Percentiles rank a stretch among this genome's conserved stretches.
Evolutionary conservation across 192 early-diverging fungal genomes (phyloP).

Genomic region (Coemansia sp.): DNA sequence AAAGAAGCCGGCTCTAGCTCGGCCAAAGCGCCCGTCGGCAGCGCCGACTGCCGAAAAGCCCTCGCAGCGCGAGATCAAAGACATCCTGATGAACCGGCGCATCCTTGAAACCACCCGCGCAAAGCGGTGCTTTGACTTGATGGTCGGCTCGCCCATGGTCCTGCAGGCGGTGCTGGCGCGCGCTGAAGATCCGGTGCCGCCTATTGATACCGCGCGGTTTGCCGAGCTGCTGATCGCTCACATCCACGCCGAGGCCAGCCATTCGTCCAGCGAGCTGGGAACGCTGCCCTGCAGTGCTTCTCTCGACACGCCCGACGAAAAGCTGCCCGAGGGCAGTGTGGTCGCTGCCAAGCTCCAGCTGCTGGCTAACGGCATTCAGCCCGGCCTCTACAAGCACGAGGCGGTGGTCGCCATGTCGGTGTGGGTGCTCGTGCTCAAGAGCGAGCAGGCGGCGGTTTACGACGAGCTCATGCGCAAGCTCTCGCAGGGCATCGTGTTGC

Average conservation of each 20-base stretch:
- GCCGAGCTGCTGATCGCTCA: conserved; percentile 12
- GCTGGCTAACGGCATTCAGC: background rate
- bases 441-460: conserved; percentile 19
- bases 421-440: conserved; percentile 33
- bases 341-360: background rate
- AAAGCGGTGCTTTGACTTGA: background rate
- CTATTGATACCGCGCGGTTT: conserved; percentile 9
- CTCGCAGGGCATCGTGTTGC: conserved; percentile 23
- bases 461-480: conserved; percentile 25
- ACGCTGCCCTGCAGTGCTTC: background rate
- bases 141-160: conserved; percentile 6
- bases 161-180: conserved; percentile 6
- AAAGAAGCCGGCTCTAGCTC: background rate
- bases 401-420: conserved; percentile 11
- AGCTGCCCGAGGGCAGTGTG: background rate
- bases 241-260: conserved; percentile 1
- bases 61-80: conserved; percentile 1
- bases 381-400: conserved; percentile 25
- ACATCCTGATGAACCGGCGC: conserved; percentile 3
- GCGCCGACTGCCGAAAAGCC: background rate
- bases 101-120: conserved; percentile 7
- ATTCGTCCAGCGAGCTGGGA: background rate
- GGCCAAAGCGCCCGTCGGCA: background rate
- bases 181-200: background rate
- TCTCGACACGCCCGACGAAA: background rate